These are phyloP conservation scores for Smallanthus sonchifolius DNA, from an alignment of 129 eudicot genomes.

Conservation along the genomic window DNA sequence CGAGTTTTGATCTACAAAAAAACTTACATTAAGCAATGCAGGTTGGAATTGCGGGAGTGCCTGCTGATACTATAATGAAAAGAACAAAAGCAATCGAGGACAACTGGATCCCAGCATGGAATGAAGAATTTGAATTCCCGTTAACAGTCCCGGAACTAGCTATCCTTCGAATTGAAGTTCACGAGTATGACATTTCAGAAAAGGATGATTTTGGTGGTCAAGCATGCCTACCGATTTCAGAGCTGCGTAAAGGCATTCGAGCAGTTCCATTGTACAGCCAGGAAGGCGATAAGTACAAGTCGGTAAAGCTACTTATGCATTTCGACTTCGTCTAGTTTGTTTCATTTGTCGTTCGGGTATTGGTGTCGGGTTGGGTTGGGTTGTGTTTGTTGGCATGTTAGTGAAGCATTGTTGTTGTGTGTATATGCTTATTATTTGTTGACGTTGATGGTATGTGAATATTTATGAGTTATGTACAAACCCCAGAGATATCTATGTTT, in stretches of 20 bases:
- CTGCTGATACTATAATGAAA: constrained; percentile 71
- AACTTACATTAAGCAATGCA: constrained; percentile 2
- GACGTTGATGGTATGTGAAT: constrained; percentile 27
- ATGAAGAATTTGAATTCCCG: constrained; percentile 69
- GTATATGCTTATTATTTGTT: constrained; percentile 17
- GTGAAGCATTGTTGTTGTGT: constrained; percentile 12
- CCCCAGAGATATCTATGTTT: constrained; percentile 17
- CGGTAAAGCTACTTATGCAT: constrained; percentile 86
- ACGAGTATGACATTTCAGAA: constrained; percentile 83
- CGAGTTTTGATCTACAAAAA: neutral
- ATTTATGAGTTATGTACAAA: constrained; percentile 25
- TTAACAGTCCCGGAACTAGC: constrained; percentile 87
- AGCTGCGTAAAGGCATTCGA: constrained; percentile 80
- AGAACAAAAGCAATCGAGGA: constrained; percentile 80
- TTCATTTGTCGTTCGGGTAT: neutral
- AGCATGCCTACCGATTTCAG: constrained; percentile 72
- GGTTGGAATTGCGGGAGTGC: constrained; percentile 95
- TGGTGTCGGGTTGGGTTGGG: neutral
- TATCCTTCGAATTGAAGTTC: constrained; percentile 81
- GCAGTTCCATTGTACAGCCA: constrained; percentile 69
- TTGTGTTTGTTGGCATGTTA: constrained; percentile 17
- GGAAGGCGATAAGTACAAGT: constrained; percentile 61
- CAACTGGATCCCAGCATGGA: constrained; percentile 89
- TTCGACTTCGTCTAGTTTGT: constrained; percentile 48
- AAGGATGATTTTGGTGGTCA: constrained; percentile 97